phyloP scores from a whole-genome alignment of 441 rosid species.

The Erodium chrysanthum region DNA sequence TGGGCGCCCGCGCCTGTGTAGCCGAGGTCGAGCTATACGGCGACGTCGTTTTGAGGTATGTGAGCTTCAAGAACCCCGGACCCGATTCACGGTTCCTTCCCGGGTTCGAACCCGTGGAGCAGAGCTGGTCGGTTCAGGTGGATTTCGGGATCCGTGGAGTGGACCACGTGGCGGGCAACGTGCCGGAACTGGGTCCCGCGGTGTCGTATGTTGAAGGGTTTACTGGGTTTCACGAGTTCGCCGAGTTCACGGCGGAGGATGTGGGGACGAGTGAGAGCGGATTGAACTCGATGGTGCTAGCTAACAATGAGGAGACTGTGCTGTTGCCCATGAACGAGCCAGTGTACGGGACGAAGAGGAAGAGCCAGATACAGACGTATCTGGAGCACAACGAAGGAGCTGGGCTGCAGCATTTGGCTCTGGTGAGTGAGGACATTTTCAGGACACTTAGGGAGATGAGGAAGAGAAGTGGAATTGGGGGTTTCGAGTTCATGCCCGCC shows the following conservation, averaged over 20 bases:
- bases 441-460: constrained; percentile 4
- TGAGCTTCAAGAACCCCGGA: constrained; percentile 30
- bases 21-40: constrained; percentile 75
- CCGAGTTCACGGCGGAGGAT: constrained; percentile 78
- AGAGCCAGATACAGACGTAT: constrained; percentile 88
- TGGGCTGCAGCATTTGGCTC: neutral
- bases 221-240: constrained; percentile 85
- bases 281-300: constrained; percentile 59
- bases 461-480: neutral
- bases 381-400: constrained; percentile 15
- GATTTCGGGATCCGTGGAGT: constrained; percentile 68
- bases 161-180: constrained; percentile 91
- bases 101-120: constrained; percentile 40
- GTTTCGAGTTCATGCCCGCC: neutral
- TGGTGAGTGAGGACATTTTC: neutral
- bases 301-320: constrained; percentile 69
- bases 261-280: constrained; percentile 85
- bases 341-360: constrained; percentile 74
- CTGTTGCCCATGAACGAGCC: constrained; percentile 82
- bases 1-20: constrained; percentile 18
- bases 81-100: constrained; percentile 45
- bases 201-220: constrained; percentile 50
- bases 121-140: constrained; percentile 34
- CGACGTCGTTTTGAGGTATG: constrained; percentile 70
- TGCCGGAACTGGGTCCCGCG: constrained; percentile 48